Evolutionary conservation across 192 early-diverging fungal genomes (phyloP).

Genomic region (Coemansia sp.): DNA sequence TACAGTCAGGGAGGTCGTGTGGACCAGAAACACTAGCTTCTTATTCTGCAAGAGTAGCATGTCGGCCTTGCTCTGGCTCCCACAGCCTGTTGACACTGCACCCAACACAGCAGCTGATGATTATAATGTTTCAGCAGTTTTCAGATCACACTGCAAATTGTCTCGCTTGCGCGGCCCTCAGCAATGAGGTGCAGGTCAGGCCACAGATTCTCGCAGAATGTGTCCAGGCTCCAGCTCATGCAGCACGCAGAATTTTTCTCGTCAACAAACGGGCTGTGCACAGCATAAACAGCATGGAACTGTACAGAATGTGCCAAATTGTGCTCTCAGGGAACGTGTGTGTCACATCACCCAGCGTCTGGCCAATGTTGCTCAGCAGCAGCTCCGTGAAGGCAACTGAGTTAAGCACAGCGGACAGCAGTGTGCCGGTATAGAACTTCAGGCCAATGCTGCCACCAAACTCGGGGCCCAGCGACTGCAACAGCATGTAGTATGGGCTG

Average conservation of each 20-base stretch:
- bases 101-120: too few species aligned
- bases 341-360: constrained; percentile 48
- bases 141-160: constrained; percentile 52
- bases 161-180: constrained; percentile 50
- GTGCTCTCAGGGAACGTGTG: constrained; percentile 57
- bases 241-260: constrained; percentile 56
- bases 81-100: constrained; percentile 62
- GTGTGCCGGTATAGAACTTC: constrained; percentile 59
- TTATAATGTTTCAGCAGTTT: too few species aligned
- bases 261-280: constrained; percentile 60
- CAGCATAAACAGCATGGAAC: constrained; percentile 52
- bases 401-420: constrained; percentile 60
- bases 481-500: constrained; percentile 69
- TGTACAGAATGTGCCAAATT: constrained; percentile 58
- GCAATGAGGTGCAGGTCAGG: constrained; percentile 54
- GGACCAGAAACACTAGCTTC: constrained; percentile 66
- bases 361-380: constrained; percentile 62
- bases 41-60: too few species aligned
- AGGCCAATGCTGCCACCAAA: constrained; percentile 72
- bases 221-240: constrained; percentile 59
- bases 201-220: constrained; percentile 66
- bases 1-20: constrained; percentile 63
- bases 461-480: constrained; percentile 66
- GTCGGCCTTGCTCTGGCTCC: constrained; percentile 56
- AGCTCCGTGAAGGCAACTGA: constrained; percentile 69